Evolutionary conservation across 805 yeast species (phyloP), one percentile per base, ranked within the genome.

Genomic region (Brettanomyces bruxellensis): DNA sequence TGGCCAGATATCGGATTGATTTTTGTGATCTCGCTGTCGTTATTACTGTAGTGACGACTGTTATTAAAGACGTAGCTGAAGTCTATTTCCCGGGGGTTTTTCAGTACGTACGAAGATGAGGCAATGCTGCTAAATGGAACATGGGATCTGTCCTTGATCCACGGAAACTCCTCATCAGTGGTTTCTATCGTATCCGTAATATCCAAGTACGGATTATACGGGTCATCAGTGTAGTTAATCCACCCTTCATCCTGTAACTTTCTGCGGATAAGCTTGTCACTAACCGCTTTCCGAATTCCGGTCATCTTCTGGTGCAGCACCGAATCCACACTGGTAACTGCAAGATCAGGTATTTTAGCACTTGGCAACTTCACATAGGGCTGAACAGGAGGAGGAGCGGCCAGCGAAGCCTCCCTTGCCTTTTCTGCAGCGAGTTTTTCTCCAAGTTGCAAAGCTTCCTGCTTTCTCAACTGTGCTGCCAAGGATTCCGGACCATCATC

Each of bases 341-440:
- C 95, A 74, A 90, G 75, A 64, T 91, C 97, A 13, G 98, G 97
- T 51, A 91, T 86, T 64, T 88, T 86, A 1, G 96, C 85, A 36
- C 93, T 83, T 3, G 96, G 95, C 37, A 88, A 64, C 56, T 85
- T 83, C 54, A 88, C 95, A 67, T 89, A 86, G 24, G 95, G 89
- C 59, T 86, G 91, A 36, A 73, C 72, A 4, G 71, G 60, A 50
- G 69, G 64, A n/a, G 65, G 63, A n/a, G 55, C 51, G 14, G 51
- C 53, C 25, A 18, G 41, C 23, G 25, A 14, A 14, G 25, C 23
- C 7, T 12, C 25, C 12, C 25, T 25, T 25, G 34, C 42, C 42
- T 22, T 24, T 14, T 24, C 23, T 22, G 34, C 34, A 24, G 22
- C 23, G 7, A 28, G 13, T 12, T 25, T 13, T 25, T 39, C n/a